Evolutionary conservation across 1,139 yeast species (phyloP), one percentile per base, ranked within the genome.

Genomic region (Zygosaccharomyces sapae): DNA sequence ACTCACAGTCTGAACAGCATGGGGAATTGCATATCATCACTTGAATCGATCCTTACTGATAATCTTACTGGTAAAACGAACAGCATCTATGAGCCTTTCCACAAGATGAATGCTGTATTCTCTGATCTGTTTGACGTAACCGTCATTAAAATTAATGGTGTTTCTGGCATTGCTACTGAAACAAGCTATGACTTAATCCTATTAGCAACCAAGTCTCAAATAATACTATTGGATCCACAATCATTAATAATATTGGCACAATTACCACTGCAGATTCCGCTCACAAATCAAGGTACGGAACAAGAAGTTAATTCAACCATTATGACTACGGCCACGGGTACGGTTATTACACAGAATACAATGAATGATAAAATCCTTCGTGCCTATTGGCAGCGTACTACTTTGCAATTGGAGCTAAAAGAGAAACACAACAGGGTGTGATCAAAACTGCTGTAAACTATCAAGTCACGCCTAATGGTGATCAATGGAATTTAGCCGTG

Each of bases 391-490:
- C 24, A 33, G 24, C 19, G 29, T 20, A 38, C 13, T 33, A 38
- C 41, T 7, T 33, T 38, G 25, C 22, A 38, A 13, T n/a, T 16
- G 33, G 33, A 13, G 12, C 34, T 27, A n/a, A 19, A 16, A 27
- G 18, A 18, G 41, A 22, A 22, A 38, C 24, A 33, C 34, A 12
- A 8, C 33, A 27, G 31, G 34, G 10, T 31, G 10, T 18, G 18
- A 12, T 31, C 9, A 31, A 27, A 16, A 27, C 33, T 33, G 33
- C 27, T 3, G 16, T 33, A 24, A 16, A 33, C 41, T 38, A 25
- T 27, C 41, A 38, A 13, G 41, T 38, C 41, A 38, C 41, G 41
- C 41, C 41, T 33, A 38, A 38, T 38, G 41, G 33, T 22, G 41
- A 38, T 12, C 33, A 29, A 22, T 22, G 13, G 34, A 12, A 19